Conservation (phyloP, 106 monocot genomes). For the Allium fistulosum region DNA sequence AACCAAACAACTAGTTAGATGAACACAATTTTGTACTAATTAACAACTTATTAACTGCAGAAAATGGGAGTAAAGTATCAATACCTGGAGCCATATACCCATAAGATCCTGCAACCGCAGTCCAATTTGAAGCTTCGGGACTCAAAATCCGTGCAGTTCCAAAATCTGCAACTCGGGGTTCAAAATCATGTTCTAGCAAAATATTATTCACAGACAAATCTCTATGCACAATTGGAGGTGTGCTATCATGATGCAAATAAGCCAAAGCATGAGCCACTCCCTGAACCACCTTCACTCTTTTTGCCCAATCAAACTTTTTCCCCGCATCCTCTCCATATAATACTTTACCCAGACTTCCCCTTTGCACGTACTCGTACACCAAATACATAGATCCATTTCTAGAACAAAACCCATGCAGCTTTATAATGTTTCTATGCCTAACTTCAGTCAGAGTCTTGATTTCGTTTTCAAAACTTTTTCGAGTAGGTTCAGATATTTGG, state of each 20-base stretch:
- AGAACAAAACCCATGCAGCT: conserved; percentile 65
- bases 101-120: conserved; percentile 63
- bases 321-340: conserved; percentile 49
- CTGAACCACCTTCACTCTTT: conserved; percentile 47
- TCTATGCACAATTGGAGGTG: conserved; percentile 57
- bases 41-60: no score
- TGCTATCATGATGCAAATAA: conserved; percentile 72
- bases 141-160: conserved; percentile 51
- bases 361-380: conserved; percentile 73
- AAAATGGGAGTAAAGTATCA: background rate
- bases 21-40: no score
- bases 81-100: conserved; percentile 95
- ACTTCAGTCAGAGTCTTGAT: conserved; percentile 60
- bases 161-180: conserved; percentile 68
- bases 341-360: conserved; percentile 60
- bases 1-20: no score
- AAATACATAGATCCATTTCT: conserved; percentile 47
- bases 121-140: conserved; percentile 48
- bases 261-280: conserved; percentile 75
- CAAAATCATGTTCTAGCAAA: conserved; percentile 55
- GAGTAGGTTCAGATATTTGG: conserved; percentile 17
- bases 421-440: conserved; percentile 76
- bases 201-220: conserved; percentile 70
- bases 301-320: conserved; percentile 46
- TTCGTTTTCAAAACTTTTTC: conserved; percentile 73